Conservation (phyloP, 768 basidiomycete species). For the Erythrobasidium yunnanense region DNA sequence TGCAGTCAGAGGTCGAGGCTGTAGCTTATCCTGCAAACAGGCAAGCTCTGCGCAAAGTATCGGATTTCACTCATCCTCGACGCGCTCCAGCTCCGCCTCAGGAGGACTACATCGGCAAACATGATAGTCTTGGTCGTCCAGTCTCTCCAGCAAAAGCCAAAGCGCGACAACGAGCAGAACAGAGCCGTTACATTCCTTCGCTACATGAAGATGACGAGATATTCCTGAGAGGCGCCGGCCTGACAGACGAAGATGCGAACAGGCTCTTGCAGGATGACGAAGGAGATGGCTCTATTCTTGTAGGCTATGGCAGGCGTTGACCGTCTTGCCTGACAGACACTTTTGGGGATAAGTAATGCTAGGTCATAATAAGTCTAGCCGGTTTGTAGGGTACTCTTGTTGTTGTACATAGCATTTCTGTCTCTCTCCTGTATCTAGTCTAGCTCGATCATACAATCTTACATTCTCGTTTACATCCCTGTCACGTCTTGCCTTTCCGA, state of each 20-base stretch:
- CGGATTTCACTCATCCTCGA: background rate
- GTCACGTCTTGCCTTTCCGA: background rate
- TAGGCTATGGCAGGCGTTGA: background rate
- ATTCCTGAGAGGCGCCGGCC: background rate
- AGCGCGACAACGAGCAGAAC: background rate
- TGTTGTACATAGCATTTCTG: background rate
- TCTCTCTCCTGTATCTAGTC: background rate
- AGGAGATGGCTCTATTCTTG: background rate
- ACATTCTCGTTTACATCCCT: background rate
- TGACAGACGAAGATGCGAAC: conserved; percentile 5
- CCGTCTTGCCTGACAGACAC: background rate
- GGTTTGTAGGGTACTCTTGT: background rate
- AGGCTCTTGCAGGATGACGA: background rate
- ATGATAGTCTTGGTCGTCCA: background rate
- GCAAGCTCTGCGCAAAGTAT: no score
- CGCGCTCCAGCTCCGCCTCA: background rate
- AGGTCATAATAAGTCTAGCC: background rate
- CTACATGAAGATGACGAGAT: background rate
- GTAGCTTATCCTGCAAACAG: no score
- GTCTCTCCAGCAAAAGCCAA: background rate
- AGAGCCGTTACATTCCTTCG: background rate
- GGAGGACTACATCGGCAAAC: background rate
- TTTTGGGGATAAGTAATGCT: background rate
- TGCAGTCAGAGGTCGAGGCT: no score
- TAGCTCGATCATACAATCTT: background rate